A percentile compares a stretch with the other conserved stretches of the same genome.
Conservation (phyloP, 2,329 filamentous ascomycete species). For the Epichloe gansuensis region DNA sequence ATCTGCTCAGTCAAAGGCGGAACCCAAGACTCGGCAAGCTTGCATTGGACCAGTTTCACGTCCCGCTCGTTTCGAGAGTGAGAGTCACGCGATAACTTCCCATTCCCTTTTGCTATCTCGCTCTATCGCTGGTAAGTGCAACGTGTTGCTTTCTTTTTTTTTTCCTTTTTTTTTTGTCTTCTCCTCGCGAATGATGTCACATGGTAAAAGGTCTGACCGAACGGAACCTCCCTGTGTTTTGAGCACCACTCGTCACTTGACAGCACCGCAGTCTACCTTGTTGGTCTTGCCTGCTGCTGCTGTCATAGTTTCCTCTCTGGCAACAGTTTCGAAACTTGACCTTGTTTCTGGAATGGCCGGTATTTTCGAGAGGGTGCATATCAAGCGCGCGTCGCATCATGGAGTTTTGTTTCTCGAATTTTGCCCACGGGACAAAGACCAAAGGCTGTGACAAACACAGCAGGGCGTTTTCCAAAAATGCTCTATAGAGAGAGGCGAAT, state of each 20-base stretch:
- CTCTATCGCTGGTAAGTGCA: background rate
- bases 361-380: background rate
- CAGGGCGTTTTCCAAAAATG: constrained; percentile 4
- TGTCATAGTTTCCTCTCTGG: background rate
- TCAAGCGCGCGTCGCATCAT: constrained; percentile 28
- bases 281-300: background rate
- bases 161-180: background rate
- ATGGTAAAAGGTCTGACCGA: constrained; percentile 55
- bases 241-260: constrained; percentile 8
- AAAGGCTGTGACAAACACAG: constrained; percentile 47
- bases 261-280: background rate
- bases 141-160: background rate
- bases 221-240: constrained; percentile 34
- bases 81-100: background rate
- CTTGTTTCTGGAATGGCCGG: background rate
- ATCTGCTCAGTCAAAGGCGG: background rate
- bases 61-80: background rate
- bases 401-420: constrained; percentile 36
- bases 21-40: background rate
- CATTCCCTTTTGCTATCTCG: background rate
- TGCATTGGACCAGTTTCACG: background rate
- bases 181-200: constrained; percentile 35
- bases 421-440: constrained; percentile 33
- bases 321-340: too few relatives aligned
- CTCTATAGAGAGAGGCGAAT: constrained; percentile 11